phyloP scores from a whole-genome alignment of 352 stramenopile species.

The Pythium angustatum region DNA sequence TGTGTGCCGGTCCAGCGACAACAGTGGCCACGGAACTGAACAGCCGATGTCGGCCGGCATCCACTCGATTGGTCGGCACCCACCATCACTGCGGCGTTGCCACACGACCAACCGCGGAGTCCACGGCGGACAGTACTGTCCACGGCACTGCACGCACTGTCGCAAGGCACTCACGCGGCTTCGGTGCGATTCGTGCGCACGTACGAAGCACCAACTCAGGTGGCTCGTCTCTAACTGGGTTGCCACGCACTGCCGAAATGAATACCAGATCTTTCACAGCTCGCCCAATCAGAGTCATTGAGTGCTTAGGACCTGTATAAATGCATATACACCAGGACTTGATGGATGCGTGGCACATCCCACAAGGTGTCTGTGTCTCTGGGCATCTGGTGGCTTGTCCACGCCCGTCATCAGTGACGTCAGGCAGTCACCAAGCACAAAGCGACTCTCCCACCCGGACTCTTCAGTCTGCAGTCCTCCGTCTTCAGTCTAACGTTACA shows the following conservation, averaged over 20 bases:
- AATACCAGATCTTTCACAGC: background rate
- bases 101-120: no score
- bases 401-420: background rate
- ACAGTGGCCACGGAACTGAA: no score
- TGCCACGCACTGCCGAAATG: background rate
- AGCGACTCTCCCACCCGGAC: background rate
- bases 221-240: background rate
- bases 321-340: background rate
- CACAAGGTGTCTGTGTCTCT: background rate
- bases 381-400: background rate
- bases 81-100: no score
- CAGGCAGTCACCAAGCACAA: background rate
- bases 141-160: no score
- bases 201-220: background rate
- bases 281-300: no score
- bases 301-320: background rate
- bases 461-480: background rate
- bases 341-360: background rate
- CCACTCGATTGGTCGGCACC: no score
- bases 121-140: no score
- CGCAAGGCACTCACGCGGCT: background rate
- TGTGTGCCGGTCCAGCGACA: no score
- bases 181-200: no score
- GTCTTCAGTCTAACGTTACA: no score
- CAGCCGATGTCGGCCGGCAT: no score